phyloP scores from a whole-genome alignment of 2,329 filamentous ascomycete genomes.

The Aspergillus carbonarius region DNA sequence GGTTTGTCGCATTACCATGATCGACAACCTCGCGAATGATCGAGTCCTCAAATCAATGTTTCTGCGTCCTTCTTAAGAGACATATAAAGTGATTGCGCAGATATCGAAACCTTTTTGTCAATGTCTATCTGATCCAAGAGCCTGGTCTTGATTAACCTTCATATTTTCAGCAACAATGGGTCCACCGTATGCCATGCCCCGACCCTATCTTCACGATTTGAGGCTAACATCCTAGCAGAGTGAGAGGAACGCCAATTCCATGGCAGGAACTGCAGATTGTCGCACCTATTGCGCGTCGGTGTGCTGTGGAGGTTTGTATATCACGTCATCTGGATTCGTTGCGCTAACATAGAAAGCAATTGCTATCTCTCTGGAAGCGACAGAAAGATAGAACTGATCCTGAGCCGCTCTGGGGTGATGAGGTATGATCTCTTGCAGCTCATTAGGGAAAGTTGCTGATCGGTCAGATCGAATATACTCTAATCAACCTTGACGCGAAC shows the following conservation, averaged over 20 bases:
- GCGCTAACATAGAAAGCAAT: constrained; percentile 8
- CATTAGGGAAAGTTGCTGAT: not conserved
- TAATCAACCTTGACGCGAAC: constrained; percentile 7
- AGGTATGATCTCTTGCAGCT: not conserved
- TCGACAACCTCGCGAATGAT: not conserved
- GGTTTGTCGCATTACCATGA: not conserved
- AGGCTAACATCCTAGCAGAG: not conserved
- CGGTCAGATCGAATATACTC: constrained; percentile 11
- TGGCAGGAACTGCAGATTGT: constrained; percentile 1
- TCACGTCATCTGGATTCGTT: not conserved
- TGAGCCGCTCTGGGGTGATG: constrained; percentile 14
- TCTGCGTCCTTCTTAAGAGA: not conserved
- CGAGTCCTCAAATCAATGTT: not conserved
- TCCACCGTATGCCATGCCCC: not conserved
- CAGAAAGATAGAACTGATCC: constrained; percentile 4
- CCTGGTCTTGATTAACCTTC: not conserved
- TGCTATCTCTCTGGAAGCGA: constrained; percentile 10
- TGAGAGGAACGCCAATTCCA: not conserved
- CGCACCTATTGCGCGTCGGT: constrained; percentile 1
- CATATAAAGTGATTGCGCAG: not conserved
- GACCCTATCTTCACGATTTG: not conserved
- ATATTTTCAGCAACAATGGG: not conserved
- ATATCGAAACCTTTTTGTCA: no score
- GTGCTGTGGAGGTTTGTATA: not conserved
- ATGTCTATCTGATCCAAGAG: not conserved